Evolutionary conservation across 257 asterid species (phyloP).

Genomic region (Solanum sitiens): DNA sequence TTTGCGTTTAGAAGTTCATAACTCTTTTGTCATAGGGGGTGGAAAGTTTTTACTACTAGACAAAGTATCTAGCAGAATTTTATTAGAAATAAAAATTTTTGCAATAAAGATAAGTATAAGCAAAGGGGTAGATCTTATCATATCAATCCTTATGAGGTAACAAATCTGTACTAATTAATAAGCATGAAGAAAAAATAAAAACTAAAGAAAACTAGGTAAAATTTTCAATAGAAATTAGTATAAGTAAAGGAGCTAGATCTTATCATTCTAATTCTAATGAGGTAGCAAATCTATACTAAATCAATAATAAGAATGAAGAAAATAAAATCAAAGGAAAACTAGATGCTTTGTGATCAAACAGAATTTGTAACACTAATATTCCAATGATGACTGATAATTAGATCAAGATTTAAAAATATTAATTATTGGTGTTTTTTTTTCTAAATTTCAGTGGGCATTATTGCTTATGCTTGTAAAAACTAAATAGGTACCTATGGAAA

Average conservation of each 20-base stretch:
- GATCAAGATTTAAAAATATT: background rate
- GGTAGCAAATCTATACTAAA: background rate
- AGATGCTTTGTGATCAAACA: background rate
- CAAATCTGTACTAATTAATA: no score
- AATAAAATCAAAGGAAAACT: background rate
- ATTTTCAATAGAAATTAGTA: background rate
- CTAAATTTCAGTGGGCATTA: background rate
- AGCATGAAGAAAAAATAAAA: no score
- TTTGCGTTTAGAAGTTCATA: background rate
- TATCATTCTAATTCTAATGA: background rate
- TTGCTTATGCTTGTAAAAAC: background rate
- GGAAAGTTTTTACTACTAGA: no score
- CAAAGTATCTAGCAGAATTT: background rate
- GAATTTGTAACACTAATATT: background rate
- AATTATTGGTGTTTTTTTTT: background rate
- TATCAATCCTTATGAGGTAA: no score
- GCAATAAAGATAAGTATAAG: no score
- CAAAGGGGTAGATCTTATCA: no score
- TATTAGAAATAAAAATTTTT: no score
- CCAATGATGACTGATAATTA: background rate
- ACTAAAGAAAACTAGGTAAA: no score
- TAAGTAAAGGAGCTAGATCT: background rate
- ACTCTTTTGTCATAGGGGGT: background rate
- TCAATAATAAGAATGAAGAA: background rate
- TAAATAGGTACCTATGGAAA: background rate